Evolutionary conservation across 768 basidiomycete species (phyloP), one percentile per base, ranked within the genome.

Genomic region (Leccinum broughii): DNA sequence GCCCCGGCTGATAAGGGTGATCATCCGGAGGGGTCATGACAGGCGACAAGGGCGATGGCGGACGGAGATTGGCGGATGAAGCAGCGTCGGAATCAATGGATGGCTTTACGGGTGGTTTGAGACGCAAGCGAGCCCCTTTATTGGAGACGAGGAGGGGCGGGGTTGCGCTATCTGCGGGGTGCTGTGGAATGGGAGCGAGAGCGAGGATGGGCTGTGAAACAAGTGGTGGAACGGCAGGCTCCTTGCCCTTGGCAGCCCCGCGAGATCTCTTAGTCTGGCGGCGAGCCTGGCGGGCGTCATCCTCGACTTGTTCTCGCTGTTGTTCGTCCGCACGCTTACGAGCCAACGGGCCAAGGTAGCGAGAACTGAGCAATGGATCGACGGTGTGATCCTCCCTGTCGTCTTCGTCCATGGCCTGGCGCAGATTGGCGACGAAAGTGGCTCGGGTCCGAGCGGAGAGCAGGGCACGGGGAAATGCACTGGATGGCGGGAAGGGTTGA

Each of bases 391-490:
- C 80, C 64, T 82, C 81, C 6, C 26, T 26, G 7, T 74, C 72
- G 48, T 75, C 72, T 63, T 85, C 84, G 9, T 67, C 73, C 67
- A 79, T 74, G 30, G 81, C 82, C 59, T 78, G 78, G 51, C 80
- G 80, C 26, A 84, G 72, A 68, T 82, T 85, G 37, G 60, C 68
- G 60, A 78, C 74, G 65, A 85, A 83, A 54, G 72, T 75, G 15
- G 75, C 76, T 61, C 81, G 79, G 44, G 80, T 72, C 24, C 77
- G 75, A 10, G 76, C 24, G 49, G 77, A 77, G 56, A 80, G 71
- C 37, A 83, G 75, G 41, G 79, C 76, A 60, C 81, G 83, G 24
- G 83, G 81, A 55, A 80, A 80, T 41, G 82, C 82, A 58, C 78
- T 73, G 54, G 79, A 78, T 17, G 75, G 76, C 9, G 78, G 78